Evolutionary conservation across 148 eudicot species (phyloP).

Genomic region (Amaranthus cruentus): DNA sequence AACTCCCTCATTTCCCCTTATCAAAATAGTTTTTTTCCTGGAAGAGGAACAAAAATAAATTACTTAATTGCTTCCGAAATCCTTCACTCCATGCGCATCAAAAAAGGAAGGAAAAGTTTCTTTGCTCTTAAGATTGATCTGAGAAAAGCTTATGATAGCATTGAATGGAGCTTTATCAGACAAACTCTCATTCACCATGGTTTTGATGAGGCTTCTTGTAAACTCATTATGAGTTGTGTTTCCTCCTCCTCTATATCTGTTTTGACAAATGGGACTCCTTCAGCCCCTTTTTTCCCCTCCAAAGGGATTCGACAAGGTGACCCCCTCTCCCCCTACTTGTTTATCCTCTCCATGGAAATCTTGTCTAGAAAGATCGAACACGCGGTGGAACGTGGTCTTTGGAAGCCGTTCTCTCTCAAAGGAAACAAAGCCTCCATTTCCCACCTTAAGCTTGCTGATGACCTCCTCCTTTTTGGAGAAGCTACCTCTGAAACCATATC

Average conservation of each 20-base stretch:
- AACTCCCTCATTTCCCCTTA: neutral
- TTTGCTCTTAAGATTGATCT: neutral
- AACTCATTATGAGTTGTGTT: neutral
- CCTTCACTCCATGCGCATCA: neutral
- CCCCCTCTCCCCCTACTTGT: neutral
- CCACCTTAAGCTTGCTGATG: neutral
- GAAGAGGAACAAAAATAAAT: neutral
- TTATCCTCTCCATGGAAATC: neutral
- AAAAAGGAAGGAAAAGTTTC: neutral
- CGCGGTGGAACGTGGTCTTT: too few species aligned
- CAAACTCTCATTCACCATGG: neutral
- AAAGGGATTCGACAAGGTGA: neutral
- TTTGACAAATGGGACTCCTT: neutral
- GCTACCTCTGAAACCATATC: neutral
- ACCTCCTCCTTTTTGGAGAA: neutral
- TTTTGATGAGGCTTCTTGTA: neutral
- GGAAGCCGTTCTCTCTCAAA: neutral
- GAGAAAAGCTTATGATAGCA: neutral
- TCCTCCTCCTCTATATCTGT: neutral
- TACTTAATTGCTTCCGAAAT: neutral
- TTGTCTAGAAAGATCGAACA: neutral
- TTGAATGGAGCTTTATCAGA: neutral
- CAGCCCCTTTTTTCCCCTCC: neutral
- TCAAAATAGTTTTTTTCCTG: neutral
- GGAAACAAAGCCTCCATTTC: neutral